Evolutionary conservation across 495 filamentous ascomycete genomes (phyloP).

Genomic region (Neurospora pannonica): DNA sequence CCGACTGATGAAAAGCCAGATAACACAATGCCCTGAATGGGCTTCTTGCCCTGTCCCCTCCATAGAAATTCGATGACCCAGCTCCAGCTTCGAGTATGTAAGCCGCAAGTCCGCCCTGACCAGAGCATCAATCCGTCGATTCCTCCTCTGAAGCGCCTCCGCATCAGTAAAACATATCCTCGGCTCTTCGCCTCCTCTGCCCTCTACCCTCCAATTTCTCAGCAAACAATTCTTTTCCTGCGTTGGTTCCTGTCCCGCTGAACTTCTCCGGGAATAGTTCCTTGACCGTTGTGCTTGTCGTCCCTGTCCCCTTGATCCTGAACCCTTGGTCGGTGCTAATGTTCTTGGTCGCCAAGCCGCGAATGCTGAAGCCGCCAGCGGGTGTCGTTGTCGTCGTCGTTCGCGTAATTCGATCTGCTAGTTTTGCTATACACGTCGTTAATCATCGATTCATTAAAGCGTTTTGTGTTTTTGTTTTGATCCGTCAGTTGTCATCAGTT

Average conservation of each 20-base stretch:
- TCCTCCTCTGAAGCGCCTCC: not conserved
- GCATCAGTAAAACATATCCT: constrained; percentile 43
- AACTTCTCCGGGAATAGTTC: constrained; percentile 66
- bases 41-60: not conserved
- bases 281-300: constrained; percentile 44
- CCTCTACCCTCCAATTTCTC: constrained; percentile 39
- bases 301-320: constrained; percentile 53
- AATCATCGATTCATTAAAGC: constrained; percentile 8
- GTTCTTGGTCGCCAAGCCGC: constrained; percentile 42
- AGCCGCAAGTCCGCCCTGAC: not conserved
- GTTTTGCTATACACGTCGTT: constrained; percentile 18
- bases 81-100: not conserved
- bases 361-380: constrained; percentile 47
- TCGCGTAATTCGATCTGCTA: constrained; percentile 33
- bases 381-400: constrained; percentile 2
- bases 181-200: constrained; percentile 39
- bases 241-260: constrained; percentile 33
- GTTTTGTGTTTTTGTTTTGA: not conserved
- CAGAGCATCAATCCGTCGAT: not conserved
- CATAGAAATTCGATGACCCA: not conserved
- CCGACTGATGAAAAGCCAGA: not conserved
- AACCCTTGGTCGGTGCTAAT: constrained; percentile 41
- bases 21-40: not conserved
- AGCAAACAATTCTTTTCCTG: constrained; percentile 63
- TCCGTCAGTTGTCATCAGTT: not conserved